Evolutionary conservation across 352 stramenopile genomes (phyloP).

Genomic region (Phytophthora foliorum): DNA sequence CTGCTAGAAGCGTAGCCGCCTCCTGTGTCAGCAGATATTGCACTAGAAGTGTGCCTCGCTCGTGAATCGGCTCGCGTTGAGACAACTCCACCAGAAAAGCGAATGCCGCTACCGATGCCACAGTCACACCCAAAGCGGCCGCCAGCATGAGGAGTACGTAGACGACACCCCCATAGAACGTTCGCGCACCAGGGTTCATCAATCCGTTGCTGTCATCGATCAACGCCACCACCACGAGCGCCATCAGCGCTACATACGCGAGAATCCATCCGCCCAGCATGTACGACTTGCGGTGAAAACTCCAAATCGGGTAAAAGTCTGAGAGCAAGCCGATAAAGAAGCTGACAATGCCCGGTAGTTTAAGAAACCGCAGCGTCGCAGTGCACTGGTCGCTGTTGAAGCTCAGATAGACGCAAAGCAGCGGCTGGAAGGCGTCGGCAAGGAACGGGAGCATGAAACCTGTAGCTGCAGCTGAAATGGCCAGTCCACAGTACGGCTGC

Average conservation of each 20-base stretch:
- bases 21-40: conserved; percentile 76
- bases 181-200: conserved; percentile 51
- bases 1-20: conserved; percentile 49
- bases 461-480: conserved; percentile 59
- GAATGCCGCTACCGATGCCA: conserved; percentile 66
- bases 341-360: conserved; percentile 64
- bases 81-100: conserved; percentile 81
- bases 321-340: conserved; percentile 85
- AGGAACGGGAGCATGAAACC: conserved; percentile 82
- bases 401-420: conserved; percentile 68
- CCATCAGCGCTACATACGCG: conserved; percentile 77
- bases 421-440: conserved; percentile 65
- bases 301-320: conserved; percentile 83
- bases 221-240: conserved; percentile 67
- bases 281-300: conserved; percentile 82
- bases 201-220: conserved; percentile 56
- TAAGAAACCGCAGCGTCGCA: conserved; percentile 62
- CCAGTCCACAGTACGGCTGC: conserved; percentile 66
- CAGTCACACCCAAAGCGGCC: conserved; percentile 67
- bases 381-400: conserved; percentile 57
- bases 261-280: conserved; percentile 80
- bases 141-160: conserved; percentile 82
- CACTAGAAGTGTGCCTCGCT: conserved; percentile 69
- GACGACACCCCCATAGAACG: conserved; percentile 66
- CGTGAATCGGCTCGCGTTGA: conserved; percentile 81